Percentiles rank a stretch among this genome's conserved stretches.
These are phyloP conservation scores for Pyricularia pennisetigena DNA, from an alignment of 2,329 filamentous ascomycete species.

Conservation along the genomic window DNA sequence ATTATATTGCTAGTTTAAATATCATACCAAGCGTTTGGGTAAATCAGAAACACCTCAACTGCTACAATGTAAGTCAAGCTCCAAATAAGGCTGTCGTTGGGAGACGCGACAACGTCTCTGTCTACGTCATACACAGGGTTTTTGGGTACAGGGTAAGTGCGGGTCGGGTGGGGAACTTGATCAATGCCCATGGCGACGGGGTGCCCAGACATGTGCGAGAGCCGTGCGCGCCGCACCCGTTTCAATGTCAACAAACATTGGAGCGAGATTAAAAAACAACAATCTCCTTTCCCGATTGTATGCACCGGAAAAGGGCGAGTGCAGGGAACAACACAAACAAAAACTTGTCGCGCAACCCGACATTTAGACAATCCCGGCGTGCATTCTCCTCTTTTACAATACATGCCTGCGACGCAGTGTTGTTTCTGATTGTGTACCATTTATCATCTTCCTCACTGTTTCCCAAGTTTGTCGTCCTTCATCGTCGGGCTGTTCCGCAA, in stretches of 20 bases:
- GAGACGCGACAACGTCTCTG: not conserved
- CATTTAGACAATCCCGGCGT: not conserved
- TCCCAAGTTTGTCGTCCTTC: not conserved
- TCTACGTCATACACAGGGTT: not conserved
- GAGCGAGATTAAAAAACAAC: slow-evolving; percentile 1
- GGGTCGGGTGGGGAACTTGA: not conserved
- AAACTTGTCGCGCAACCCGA: not conserved
- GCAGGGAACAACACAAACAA: not conserved
- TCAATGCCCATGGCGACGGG: not conserved
- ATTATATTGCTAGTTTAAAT: not conserved
- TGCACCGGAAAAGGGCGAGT: not conserved
- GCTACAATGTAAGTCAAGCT: not conserved
- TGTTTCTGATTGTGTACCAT: slow-evolving; percentile 5
- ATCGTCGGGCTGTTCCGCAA: not conserved
- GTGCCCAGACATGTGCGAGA: not conserved
- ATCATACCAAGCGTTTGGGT: not conserved
- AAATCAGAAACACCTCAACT: not conserved
- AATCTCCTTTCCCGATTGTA: not conserved
- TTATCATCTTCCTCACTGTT: slow-evolving; percentile 3
- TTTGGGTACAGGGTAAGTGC: not conserved
- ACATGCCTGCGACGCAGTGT: not conserved
- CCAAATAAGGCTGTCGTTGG: not conserved
- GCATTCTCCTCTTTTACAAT: not conserved
- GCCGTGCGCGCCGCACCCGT: not conserved
- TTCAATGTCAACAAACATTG: slow-evolving; percentile 1